phyloP scores from a whole-genome alignment of 106 monocot genomes.

The Platanthera guangdongensis region DNA sequence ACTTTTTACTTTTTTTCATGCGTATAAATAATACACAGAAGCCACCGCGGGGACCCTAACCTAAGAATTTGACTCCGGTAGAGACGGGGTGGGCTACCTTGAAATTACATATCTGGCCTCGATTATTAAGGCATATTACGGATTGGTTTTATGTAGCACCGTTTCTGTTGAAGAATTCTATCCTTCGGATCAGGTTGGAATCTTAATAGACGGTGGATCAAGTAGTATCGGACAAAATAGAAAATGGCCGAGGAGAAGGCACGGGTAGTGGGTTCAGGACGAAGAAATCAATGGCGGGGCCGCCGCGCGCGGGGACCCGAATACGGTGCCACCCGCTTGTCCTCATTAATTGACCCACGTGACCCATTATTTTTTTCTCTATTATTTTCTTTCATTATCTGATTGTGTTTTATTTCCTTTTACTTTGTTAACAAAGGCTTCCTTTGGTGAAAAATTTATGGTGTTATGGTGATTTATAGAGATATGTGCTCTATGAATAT shows the following conservation, averaged over 20 bases:
- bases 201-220: not conserved
- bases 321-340: constrained; percentile 12
- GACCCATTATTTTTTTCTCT: not conserved
- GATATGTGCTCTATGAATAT: too few species aligned
- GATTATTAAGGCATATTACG: not conserved
- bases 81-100: too few species aligned
- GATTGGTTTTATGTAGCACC: not conserved
- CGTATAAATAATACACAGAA: too few species aligned
- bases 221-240: not conserved
- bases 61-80: too few species aligned
- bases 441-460: too few species aligned
- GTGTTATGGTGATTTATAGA: too few species aligned
- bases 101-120: not conserved
- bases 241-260: not conserved
- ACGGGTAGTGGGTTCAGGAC: not conserved
- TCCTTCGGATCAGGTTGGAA: not conserved
- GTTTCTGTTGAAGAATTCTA: not conserved
- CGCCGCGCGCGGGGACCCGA: not conserved
- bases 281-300: constrained; percentile 7
- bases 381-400: not conserved
- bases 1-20: too few species aligned
- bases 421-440: not conserved
- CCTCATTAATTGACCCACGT: not conserved
- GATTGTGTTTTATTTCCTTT: not conserved
- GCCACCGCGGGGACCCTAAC: too few species aligned